Evolutionary conservation across 2,329 filamentous ascomycete genomes (phyloP).

Genomic region (Aspergillus clavatus): DNA sequence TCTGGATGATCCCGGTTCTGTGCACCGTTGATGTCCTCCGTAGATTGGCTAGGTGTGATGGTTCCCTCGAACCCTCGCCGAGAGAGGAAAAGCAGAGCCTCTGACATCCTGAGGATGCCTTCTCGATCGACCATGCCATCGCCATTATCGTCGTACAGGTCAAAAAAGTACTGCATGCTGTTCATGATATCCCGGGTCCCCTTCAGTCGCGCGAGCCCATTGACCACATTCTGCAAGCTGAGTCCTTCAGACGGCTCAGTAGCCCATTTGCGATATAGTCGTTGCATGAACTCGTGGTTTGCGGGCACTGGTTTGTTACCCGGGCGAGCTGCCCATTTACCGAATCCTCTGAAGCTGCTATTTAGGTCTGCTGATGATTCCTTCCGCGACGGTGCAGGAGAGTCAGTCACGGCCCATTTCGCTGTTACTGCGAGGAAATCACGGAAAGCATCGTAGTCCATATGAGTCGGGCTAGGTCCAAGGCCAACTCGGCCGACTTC

Average conservation of each 20-base stretch:
- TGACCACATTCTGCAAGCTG: conserved; percentile 86
- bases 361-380: conserved; percentile 48
- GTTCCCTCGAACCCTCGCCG: conserved; percentile 76
- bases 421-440: conserved; percentile 87
- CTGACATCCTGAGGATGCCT: conserved; percentile 89
- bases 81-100: conserved; percentile 87
- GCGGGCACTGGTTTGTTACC: conserved; percentile 64
- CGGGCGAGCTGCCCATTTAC: conserved; percentile 50
- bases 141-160: conserved; percentile 88
- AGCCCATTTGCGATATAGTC: conserved; percentile 87
- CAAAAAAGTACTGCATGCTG: conserved; percentile 95
- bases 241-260: conserved; percentile 69
- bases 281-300: conserved; percentile 89
- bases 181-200: conserved; percentile 95
- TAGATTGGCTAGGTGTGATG: conserved; percentile 61
- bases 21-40: conserved; percentile 46
- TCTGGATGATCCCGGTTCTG: conserved; percentile 32
- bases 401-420: conserved; percentile 89
- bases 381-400: conserved; percentile 58
- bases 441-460: conserved; percentile 96
- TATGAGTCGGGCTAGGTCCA: conserved; percentile 81
- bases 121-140: conserved; percentile 92
- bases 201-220: conserved; percentile 84
- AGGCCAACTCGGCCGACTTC: conserved; percentile 85
- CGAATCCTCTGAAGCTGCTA: conserved; percentile 51